Percentiles rank a stretch among this genome's conserved stretches.
Evolutionary conservation across 2,329 filamentous ascomycete genomes (phyloP).

Genomic region (Diplodia sapinea): DNA sequence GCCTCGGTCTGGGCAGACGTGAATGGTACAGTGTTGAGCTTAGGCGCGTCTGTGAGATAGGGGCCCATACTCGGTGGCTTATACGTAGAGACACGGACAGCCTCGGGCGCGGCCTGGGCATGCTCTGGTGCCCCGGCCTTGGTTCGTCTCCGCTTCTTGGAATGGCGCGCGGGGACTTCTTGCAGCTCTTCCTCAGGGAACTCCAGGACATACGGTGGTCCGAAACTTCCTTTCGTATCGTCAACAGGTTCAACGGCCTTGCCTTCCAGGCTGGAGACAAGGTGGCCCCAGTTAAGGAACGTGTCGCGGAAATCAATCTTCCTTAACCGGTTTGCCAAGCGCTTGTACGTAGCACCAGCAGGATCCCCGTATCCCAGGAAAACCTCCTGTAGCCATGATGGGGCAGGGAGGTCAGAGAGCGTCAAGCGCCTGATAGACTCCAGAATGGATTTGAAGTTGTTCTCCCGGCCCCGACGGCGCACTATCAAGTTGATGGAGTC

Average conservation of each 20-base stretch:
- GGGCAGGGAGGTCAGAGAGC: constrained; percentile 82
- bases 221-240: constrained; percentile 73
- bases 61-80: constrained; percentile 86
- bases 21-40: constrained; percentile 82
- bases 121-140: constrained; percentile 44
- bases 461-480: constrained; percentile 83
- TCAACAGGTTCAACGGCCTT: constrained; percentile 82
- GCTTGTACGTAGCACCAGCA: constrained; percentile 82
- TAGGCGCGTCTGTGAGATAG: constrained; percentile 83
- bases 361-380: constrained; percentile 98
- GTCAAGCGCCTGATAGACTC: constrained; percentile 89
- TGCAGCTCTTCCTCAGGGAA: constrained; percentile 49
- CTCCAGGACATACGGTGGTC: constrained; percentile 86
- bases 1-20: constrained; percentile 91
- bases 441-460: constrained; percentile 94
- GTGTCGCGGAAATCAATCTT: constrained; percentile 91
- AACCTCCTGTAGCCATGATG: constrained; percentile 92
- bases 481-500: constrained; percentile 84
- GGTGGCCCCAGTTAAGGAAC: constrained; percentile 93
- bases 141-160: constrained; percentile 62
- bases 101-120: constrained; percentile 67
- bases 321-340: constrained; percentile 76
- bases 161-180: constrained; percentile 54
- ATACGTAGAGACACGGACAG: constrained; percentile 85
- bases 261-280: constrained; percentile 87